Evolutionary conservation across 2,329 filamentous ascomycete species (phyloP).

Genomic region (Emmonsiellopsis sp.): DNA sequence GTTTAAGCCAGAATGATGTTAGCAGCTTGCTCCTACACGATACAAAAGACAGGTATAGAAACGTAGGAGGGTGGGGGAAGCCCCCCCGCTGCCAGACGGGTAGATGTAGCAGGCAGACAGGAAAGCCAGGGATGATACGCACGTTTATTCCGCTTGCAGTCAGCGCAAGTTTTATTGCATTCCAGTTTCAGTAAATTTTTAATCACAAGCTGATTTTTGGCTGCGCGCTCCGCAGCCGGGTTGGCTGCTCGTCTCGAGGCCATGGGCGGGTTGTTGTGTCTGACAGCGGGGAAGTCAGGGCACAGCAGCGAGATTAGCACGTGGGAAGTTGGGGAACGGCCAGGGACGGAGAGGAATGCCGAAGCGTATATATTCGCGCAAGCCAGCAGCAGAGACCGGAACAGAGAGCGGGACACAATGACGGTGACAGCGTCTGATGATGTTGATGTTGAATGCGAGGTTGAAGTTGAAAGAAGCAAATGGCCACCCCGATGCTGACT

Average conservation of each 20-base stretch:
- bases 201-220: slow-evolving; percentile 87
- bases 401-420: too few relatives aligned
- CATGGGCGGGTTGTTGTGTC: not conserved
- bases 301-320: too few relatives aligned
- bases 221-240: slow-evolving; percentile 68
- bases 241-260: not conserved
- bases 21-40: not conserved
- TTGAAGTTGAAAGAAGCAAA: too few relatives aligned
- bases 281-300: not conserved
- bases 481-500: too few relatives aligned
- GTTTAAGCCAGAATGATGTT: slow-evolving; percentile 6
- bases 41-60: not conserved
- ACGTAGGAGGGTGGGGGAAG: too few relatives aligned
- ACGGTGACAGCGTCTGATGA: too few relatives aligned
- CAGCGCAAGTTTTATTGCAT: slow-evolving; percentile 90
- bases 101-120: not conserved
- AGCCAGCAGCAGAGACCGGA: too few relatives aligned
- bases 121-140: slow-evolving; percentile 23
- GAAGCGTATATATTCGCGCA: too few relatives aligned
- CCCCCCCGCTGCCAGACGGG: not conserved
- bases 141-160: slow-evolving; percentile 99
- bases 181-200: slow-evolving; percentile 93
- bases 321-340: too few relatives aligned
- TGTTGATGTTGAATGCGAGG: too few relatives aligned
- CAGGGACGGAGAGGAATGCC: too few relatives aligned